Percentiles rank a stretch among this genome's conserved stretches.
Conservation (phyloP, 495 filamentous ascomycete genomes). For the Penicillium silybi region DNA sequence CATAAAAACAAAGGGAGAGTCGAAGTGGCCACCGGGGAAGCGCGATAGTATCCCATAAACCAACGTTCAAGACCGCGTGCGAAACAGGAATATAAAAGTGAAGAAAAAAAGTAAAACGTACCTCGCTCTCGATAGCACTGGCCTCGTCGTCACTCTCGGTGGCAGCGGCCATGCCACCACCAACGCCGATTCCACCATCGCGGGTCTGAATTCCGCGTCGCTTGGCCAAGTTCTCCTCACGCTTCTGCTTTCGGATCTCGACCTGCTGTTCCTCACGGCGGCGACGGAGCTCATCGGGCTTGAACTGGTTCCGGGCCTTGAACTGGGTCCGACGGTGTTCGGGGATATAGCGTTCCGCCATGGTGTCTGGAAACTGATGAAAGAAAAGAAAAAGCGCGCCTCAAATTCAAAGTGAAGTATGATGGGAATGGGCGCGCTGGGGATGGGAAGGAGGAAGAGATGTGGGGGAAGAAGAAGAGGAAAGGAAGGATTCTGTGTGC, state of each 20-base stretch:
- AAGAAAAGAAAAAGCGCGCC: slow-evolving; percentile 31
- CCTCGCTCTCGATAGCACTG: slow-evolving; percentile 90
- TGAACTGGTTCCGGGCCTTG: slow-evolving; percentile 98
- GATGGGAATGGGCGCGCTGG: slow-evolving; percentile 34
- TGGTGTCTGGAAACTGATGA: slow-evolving; percentile 46
- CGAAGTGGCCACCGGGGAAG: slow-evolving; percentile 2
- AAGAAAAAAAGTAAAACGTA: slow-evolving; percentile 49
- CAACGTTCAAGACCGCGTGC: neutral
- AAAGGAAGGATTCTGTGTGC: slow-evolving; percentile 31
- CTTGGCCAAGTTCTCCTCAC: slow-evolving; percentile 98
- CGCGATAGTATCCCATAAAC: neutral
- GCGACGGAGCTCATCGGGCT: slow-evolving; percentile 96
- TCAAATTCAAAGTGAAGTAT: slow-evolving; percentile 19
- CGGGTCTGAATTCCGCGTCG: slow-evolving; percentile 84
- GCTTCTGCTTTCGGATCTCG: slow-evolving; percentile 96
- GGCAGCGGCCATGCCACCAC: slow-evolving; percentile 78
- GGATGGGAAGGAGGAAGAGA: slow-evolving; percentile 18
- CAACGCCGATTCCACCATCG: slow-evolving; percentile 69
- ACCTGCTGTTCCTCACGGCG: slow-evolving; percentile 99
- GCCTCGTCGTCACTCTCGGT: slow-evolving; percentile 97
- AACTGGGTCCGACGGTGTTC: slow-evolving; percentile 98
- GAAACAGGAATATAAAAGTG: neutral
- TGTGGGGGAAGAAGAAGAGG: slow-evolving; percentile 27
- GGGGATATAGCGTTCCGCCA: slow-evolving; percentile 98
- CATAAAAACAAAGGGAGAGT: slow-evolving; percentile 22